Conservation (phyloP, 2,329 filamentous ascomycete genomes). For the Gaeumannomyces tritici region DNA sequence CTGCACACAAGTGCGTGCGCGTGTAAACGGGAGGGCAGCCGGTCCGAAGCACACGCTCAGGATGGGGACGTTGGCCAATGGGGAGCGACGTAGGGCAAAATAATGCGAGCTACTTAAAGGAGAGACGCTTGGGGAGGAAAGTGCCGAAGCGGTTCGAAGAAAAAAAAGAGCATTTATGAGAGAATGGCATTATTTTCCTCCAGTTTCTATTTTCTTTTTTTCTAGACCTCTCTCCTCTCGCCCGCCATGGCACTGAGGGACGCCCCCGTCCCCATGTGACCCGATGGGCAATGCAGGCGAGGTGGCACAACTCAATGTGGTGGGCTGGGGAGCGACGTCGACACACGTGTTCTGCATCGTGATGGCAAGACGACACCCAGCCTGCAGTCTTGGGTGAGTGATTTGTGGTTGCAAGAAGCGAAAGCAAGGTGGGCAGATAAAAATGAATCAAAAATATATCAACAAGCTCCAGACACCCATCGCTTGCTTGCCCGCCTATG, state of each 20-base stretch:
- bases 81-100: not conserved
- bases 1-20: not conserved
- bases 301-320: not conserved
- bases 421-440: no score
- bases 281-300: not conserved
- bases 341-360: not conserved
- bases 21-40: not conserved
- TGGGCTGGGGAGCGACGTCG: not conserved
- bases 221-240: not conserved
- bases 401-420: no score
- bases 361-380: not conserved
- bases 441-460: not conserved
- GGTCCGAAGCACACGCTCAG: not conserved
- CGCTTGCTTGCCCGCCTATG: not conserved
- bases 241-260: not conserved
- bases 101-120: not conserved
- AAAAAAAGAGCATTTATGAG: not conserved
- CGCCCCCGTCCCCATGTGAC: not conserved
- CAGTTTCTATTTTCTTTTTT: not conserved
- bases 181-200: not conserved
- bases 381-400: not conserved
- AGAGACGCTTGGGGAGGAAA: not conserved
- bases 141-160: not conserved
- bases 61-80: not conserved
- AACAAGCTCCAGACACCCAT: not conserved